These are phyloP conservation scores for Fusarium sp. DNA, from an alignment of 2,329 filamentous ascomycete species.

Conservation along the genomic window DNA sequence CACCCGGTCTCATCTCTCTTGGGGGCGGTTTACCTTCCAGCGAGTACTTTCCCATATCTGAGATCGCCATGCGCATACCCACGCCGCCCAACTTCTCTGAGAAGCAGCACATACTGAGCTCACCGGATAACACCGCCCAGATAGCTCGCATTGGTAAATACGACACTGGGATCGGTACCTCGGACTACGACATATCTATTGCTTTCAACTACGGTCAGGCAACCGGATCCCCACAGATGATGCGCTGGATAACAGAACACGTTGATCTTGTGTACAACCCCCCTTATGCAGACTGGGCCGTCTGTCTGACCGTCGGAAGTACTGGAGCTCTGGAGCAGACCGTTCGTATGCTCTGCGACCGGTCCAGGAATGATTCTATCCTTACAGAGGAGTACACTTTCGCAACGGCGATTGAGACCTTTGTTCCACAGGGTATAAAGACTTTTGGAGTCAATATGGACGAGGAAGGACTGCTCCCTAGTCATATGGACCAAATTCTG, in stretches of 20 bases:
- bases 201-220: not conserved
- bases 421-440: not conserved
- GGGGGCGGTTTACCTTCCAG: not conserved
- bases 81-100: rapidly evolving
- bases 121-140: not conserved
- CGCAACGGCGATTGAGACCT: not conserved
- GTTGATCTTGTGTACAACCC: not conserved
- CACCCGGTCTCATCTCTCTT: not conserved
- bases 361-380: not conserved
- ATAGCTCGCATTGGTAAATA: not conserved
- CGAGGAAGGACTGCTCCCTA: not conserved
- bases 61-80: not conserved
- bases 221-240: not conserved
- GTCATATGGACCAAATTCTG: not conserved
- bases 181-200: not conserved
- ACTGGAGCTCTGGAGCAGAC: not conserved
- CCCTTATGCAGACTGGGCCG: not conserved
- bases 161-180: not conserved
- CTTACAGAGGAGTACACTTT: not conserved
- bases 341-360: not conserved
- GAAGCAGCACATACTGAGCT: not conserved
- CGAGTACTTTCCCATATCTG: not conserved
- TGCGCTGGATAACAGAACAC: not conserved
- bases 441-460: not conserved
- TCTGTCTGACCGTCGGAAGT: not conserved